phyloP scores from a whole-genome alignment of 1,139 yeast species.

The Oligophagozyma castellii region DNA sequence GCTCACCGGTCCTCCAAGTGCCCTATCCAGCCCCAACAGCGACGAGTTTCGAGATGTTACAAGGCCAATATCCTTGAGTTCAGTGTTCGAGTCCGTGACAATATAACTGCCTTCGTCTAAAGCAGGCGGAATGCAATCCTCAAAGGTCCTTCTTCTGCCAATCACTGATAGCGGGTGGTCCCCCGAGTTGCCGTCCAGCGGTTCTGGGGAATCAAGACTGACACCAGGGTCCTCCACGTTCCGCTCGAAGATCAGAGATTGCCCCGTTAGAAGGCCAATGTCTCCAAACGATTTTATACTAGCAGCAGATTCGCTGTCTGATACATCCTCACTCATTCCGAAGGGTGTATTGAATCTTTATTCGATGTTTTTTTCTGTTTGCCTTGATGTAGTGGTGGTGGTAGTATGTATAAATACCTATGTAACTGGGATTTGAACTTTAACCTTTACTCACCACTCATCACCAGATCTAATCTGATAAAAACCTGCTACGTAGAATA shows the following conservation, averaged over 20 bases:
- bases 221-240: slow-evolving; percentile 41
- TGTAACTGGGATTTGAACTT: no score
- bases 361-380: no score
- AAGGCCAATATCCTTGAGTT: slow-evolving; percentile 59
- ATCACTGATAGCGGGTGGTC: slow-evolving; percentile 1
- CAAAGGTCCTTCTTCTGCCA: slow-evolving; percentile 34
- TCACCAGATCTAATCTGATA: no score
- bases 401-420: no score
- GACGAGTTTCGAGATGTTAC: slow-evolving; percentile 56
- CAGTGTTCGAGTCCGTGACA: slow-evolving; percentile 41
- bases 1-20: slow-evolving; percentile 33
- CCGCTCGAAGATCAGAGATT: slow-evolving; percentile 40
- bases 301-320: no score
- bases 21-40: slow-evolving; percentile 46
- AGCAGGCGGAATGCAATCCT: slow-evolving; percentile 73
- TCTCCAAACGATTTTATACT: no score
- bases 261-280: no score
- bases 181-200: neutral
- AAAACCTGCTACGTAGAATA: no score
- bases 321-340: no score
- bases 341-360: no score
- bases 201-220: neutral
- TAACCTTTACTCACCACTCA: no score
- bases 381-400: no score
- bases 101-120: slow-evolving; percentile 65